Evolutionary conservation across 768 basidiomycete genomes (phyloP).

Genomic region (Lanmaoa rubissima): DNA sequence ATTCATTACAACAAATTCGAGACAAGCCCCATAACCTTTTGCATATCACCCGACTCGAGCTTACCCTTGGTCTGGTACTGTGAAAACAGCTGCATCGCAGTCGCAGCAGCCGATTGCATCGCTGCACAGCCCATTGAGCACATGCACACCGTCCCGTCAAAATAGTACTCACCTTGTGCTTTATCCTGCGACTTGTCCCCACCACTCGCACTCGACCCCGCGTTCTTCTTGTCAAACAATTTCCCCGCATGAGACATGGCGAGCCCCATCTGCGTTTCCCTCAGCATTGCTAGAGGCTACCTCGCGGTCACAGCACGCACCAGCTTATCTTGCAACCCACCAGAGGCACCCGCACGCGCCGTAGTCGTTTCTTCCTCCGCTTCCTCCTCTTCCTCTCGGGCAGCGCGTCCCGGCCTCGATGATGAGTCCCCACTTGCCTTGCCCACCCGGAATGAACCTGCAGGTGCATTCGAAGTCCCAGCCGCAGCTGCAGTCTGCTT

Average conservation of each 20-base stretch:
- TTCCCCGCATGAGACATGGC: conserved; percentile 35
- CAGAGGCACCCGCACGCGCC: conserved; percentile 1
- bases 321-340: conserved; percentile 31
- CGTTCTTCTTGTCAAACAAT: conserved; percentile 33
- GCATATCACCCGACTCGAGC: conserved; percentile 32
- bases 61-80: conserved; percentile 27
- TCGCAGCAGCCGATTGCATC: conserved; percentile 33
- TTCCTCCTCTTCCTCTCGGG: background rate
- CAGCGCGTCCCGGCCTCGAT: background rate
- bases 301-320: conserved; percentile 13
- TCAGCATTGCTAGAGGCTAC: background rate
- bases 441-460: conserved; percentile 18
- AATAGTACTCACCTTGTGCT: conserved; percentile 22
- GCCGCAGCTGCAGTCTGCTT: conserved; percentile 23
- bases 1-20: conserved; percentile 24
- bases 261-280: conserved; percentile 19
- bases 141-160: background rate
- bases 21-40: conserved; percentile 24
- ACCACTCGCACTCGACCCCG: conserved; percentile 9
- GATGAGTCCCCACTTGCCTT: background rate
- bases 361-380: conserved; percentile 9
- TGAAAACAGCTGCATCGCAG: conserved; percentile 27
- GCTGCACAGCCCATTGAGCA: conserved; percentile 14
- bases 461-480: conserved; percentile 10
- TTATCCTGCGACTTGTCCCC: conserved; percentile 20